Percentiles rank a stretch among this genome's conserved stretches.
These are phyloP conservation scores for Pyrenophora teres DNA, from an alignment of 2,329 filamentous ascomycete genomes.

Conservation along the genomic window DNA sequence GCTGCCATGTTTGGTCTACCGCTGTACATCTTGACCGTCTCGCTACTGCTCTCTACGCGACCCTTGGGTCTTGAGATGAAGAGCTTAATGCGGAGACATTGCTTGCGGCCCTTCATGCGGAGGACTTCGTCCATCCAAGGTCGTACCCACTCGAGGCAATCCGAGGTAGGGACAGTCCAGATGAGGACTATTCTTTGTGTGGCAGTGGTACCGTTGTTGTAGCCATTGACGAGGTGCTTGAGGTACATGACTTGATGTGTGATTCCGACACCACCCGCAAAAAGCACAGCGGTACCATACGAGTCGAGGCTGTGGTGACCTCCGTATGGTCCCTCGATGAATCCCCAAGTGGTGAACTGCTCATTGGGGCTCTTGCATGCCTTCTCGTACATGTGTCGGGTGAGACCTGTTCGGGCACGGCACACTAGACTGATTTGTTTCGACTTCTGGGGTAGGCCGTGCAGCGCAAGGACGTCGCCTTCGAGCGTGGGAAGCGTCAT, in stretches of 20 bases:
- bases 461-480: constrained; percentile 30
- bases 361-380: constrained; percentile 65
- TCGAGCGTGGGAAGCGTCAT: constrained; percentile 43
- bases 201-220: constrained; percentile 69
- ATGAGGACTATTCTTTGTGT: constrained; percentile 74
- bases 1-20: constrained; percentile 62
- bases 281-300: constrained; percentile 78
- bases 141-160: constrained; percentile 66
- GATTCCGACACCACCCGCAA: constrained; percentile 80
- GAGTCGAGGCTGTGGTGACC: constrained; percentile 72
- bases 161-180: constrained; percentile 77
- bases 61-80: constrained; percentile 66
- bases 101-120: constrained; percentile 61
- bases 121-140: constrained; percentile 70
- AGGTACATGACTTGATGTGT: constrained; percentile 79
- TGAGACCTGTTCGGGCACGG: constrained; percentile 75
- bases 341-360: constrained; percentile 65
- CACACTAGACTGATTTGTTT: constrained; percentile 70
- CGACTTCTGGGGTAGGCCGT: constrained; percentile 33
- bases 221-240: constrained; percentile 71
- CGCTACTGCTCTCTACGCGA: constrained; percentile 61
- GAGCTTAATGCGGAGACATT: constrained; percentile 64
- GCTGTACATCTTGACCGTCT: constrained; percentile 65
- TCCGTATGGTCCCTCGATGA: constrained; percentile 77
- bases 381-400: constrained; percentile 69